Conservation (phyloP, 148 eudicot species). For the Limonium bicolor region DNA sequence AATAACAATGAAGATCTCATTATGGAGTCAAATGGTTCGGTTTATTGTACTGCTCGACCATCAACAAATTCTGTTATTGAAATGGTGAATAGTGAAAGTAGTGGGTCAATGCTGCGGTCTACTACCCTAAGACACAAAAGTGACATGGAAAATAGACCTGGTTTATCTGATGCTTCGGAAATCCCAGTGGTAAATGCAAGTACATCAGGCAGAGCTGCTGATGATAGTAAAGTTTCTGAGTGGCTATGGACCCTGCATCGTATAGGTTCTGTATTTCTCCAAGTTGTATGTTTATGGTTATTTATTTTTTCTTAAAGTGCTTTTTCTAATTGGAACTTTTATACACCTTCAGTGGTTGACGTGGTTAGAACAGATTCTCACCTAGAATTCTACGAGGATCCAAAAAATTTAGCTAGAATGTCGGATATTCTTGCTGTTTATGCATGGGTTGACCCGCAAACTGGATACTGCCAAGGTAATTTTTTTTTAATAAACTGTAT, state of each 20-base stretch:
- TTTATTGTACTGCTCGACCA: conserved; percentile 15
- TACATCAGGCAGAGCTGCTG: conserved; percentile 24
- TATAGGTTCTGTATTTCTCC: conserved; percentile 38
- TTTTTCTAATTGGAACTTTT: conserved; percentile 4
- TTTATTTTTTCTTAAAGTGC: too few species aligned
- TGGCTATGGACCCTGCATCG: conserved; percentile 98
- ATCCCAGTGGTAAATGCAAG: conserved; percentile 23
- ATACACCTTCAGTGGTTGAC: conserved; percentile 65
- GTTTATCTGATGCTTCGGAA: conserved; percentile 60
- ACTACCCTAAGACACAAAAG: conserved; percentile 30
- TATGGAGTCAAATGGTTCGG: conserved; percentile 46
- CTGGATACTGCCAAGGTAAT: conserved; percentile 97
- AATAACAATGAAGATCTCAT: conserved; percentile 58
- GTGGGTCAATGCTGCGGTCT: conserved; percentile 19
- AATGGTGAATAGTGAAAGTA: conserved; percentile 16
- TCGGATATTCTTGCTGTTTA: conserved; percentile 98
- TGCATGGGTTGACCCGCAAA: conserved; percentile 98
- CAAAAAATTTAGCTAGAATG: conserved; percentile 92
- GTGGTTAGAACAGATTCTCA: conserved; percentile 96
- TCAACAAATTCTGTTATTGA: conserved; percentile 36
- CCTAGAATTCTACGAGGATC: conserved; percentile 79
- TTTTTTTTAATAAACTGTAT: conserved; percentile 6
- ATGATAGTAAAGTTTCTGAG: conserved; percentile 73
- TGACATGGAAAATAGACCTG: conserved; percentile 37
- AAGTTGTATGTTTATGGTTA: neutral